Conservation (phyloP, 1,284 basidiomycete genomes). For the Albatrellus sp. region DNA sequence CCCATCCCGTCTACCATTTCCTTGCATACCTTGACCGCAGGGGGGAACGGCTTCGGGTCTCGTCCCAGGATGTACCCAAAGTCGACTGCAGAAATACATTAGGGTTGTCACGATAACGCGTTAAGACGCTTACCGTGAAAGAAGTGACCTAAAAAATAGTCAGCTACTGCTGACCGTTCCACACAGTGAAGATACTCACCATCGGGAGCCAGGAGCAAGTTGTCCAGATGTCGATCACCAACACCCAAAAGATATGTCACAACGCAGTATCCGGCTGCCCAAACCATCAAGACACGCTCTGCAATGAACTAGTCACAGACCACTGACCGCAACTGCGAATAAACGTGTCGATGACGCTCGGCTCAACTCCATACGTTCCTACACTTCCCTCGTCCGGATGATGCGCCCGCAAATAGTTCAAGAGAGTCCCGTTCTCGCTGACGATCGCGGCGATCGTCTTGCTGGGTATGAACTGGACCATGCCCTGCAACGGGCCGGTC, state of each 20-base stretch:
- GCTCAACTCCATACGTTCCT: constrained; percentile 87
- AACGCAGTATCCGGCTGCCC: constrained; percentile 91
- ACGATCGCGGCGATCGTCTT: constrained; percentile 92
- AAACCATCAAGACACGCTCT: not conserved
- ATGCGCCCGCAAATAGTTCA: constrained; percentile 79
- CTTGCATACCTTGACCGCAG: constrained; percentile 96
- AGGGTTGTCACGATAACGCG: not conserved
- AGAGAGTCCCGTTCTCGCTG: constrained; percentile 82
- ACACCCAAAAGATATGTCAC: constrained; percentile 96
- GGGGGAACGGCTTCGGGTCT: constrained; percentile 96
- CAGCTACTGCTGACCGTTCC: too few relatives aligned
- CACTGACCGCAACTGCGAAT: constrained; percentile 89
- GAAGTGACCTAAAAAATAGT: constrained; percentile 47
- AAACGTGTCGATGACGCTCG: constrained; percentile 90
- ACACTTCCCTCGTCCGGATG: constrained; percentile 88
- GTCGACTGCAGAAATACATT: constrained; percentile 54
- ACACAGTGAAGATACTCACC: constrained; percentile 43
- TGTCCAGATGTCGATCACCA: constrained; percentile 95
- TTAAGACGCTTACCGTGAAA: constrained; percentile 57
- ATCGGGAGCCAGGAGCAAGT: constrained; percentile 86
- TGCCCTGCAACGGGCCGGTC: constrained; percentile 85
- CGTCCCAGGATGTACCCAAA: constrained; percentile 98
- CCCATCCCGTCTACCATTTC: constrained; percentile 99
- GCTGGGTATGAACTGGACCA: constrained; percentile 94
- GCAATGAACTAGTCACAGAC: not conserved